Conservation (phyloP, 345 rosid species). For the Populus pruinosa region DNA sequence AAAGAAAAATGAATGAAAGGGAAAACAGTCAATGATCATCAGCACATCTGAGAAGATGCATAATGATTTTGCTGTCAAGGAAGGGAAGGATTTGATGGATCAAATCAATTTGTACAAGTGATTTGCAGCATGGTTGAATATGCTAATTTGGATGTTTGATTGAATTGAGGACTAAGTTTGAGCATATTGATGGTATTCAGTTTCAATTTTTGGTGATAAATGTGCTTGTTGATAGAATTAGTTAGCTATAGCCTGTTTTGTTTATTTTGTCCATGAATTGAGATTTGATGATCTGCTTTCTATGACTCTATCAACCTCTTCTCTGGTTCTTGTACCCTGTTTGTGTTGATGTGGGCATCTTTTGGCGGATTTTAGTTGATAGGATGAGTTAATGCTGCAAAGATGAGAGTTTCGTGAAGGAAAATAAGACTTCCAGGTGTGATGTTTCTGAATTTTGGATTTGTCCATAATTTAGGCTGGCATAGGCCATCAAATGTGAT, state of each 20-base stretch:
- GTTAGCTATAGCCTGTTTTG: neutral
- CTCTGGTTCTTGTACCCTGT: neutral
- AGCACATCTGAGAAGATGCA: neutral
- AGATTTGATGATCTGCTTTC: neutral
- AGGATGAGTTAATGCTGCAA: neutral
- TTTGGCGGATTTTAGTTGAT: neutral
- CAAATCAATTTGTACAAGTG: neutral
- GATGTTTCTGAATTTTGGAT: neutral
- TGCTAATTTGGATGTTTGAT: neutral
- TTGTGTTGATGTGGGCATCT: neutral
- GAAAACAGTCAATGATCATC: neutral
- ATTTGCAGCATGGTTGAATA: neutral
- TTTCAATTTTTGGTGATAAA: neutral
- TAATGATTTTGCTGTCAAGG: neutral
- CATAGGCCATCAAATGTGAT: neutral
- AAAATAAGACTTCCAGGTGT: neutral
- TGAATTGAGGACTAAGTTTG: neutral
- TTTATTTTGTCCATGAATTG: neutral
- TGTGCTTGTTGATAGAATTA: neutral
- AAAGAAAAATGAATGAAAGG: neutral
- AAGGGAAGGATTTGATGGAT: constrained; percentile 1
- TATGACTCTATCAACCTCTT: neutral
- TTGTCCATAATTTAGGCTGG: neutral
- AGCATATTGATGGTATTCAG: neutral
- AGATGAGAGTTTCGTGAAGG: neutral